A percentile compares a stretch with the other conserved stretches of the same genome.
phyloP scores from a whole-genome alignment of 768 basidiomycete genomes.

The Xerocomellus amylosporus region DNA sequence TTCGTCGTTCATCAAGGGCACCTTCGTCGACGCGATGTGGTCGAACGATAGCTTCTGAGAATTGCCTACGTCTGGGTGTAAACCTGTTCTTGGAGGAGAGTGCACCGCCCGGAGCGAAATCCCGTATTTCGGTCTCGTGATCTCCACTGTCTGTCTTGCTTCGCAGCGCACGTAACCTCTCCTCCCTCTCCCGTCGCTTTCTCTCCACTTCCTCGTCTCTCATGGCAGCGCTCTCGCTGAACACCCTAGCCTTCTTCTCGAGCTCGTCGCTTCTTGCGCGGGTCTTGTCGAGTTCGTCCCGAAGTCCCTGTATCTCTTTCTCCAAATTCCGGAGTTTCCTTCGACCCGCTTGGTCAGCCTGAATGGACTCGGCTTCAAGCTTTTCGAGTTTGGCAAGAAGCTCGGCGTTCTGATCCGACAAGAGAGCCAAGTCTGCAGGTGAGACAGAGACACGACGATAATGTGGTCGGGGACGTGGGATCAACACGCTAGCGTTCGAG shows the following conservation, averaged over 20 bases:
- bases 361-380: slow-evolving; percentile 66
- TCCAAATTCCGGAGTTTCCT: slow-evolving; percentile 70
- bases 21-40: slow-evolving; percentile 8
- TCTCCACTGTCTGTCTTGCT: slow-evolving; percentile 34
- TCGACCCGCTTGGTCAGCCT: slow-evolving; percentile 65
- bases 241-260: slow-evolving; percentile 58
- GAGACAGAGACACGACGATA: slow-evolving; percentile 56
- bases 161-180: slow-evolving; percentile 53
- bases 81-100: slow-evolving; percentile 29
- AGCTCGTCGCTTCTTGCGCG: slow-evolving; percentile 67
- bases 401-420: slow-evolving; percentile 83
- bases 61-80: slow-evolving; percentile 26
- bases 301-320: slow-evolving; percentile 72
- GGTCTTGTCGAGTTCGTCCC: slow-evolving; percentile 75
- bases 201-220: slow-evolving; percentile 32
- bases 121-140: slow-evolving; percentile 38
- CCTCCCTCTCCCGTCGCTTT: slow-evolving; percentile 42
- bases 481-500: slow-evolving; percentile 13
- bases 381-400: slow-evolving; percentile 72
- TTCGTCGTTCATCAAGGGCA: slow-evolving; percentile 13
- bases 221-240: slow-evolving; percentile 24
- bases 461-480: slow-evolving; percentile 28
- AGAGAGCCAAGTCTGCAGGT: slow-evolving; percentile 61
- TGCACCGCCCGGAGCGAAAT: slow-evolving; percentile 63
- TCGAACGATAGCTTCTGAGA: slow-evolving; percentile 26